Evolutionary conservation across 441 rosid genomes (phyloP).

Genomic region (Cnidoscolus chayamansa): DNA sequence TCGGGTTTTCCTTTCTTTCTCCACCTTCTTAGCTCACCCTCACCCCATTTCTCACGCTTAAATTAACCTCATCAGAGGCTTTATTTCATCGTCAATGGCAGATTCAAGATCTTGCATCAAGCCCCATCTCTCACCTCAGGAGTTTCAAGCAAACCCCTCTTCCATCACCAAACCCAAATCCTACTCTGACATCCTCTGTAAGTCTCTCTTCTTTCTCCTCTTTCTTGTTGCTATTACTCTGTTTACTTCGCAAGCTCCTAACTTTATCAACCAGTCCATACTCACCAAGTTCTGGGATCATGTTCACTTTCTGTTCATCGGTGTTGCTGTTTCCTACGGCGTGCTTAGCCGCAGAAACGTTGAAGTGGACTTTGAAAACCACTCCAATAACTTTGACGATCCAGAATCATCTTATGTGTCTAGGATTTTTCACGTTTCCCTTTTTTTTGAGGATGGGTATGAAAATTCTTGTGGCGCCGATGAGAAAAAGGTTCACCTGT

Average conservation of each 20-base stretch:
- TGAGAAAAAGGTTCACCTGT: constrained; percentile 29
- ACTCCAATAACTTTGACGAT: constrained; percentile 32
- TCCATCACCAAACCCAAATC: constrained; percentile 1
- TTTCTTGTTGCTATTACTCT: constrained; percentile 63
- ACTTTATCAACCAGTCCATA: constrained; percentile 44
- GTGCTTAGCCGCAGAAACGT: constrained; percentile 62
- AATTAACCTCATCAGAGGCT: neutral
- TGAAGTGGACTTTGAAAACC: constrained; percentile 31
- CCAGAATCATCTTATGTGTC: constrained; percentile 47
- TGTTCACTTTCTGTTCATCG: constrained; percentile 57
- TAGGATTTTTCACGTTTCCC: constrained; percentile 46
- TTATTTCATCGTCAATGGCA: constrained; percentile 41
- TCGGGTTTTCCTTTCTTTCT: constrained; percentile 53
- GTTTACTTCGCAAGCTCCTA: constrained; percentile 76
- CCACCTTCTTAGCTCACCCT: constrained; percentile 21
- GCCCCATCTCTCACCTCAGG: constrained; percentile 25
- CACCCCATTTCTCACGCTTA: neutral
- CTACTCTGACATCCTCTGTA: constrained; percentile 38
- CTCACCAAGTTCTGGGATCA: constrained; percentile 70
- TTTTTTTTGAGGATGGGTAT: constrained; percentile 55
- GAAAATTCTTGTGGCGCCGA: constrained; percentile 38
- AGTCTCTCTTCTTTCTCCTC: constrained; percentile 44
- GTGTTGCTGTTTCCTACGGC: constrained; percentile 79
- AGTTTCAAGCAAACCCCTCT: constrained; percentile 13
- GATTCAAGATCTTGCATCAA: constrained; percentile 34